Evolutionary conservation across 2,329 filamentous ascomycete genomes (phyloP).

Genomic region (Penicillium sp.): DNA sequence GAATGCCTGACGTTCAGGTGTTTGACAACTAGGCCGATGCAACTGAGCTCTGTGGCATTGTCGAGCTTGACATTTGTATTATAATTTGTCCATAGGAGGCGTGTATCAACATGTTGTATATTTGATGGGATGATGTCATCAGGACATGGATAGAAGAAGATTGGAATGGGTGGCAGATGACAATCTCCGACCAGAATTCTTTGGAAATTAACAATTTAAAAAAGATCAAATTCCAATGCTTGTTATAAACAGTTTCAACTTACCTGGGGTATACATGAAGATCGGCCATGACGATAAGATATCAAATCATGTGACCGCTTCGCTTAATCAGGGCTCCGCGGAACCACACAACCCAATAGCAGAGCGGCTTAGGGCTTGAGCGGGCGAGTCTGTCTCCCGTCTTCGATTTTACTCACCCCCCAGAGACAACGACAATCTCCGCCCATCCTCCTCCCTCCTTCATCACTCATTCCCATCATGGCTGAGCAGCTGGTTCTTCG

Average conservation of each 20-base stretch:
- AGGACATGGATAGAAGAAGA: not conserved
- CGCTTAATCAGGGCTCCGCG: conserved; percentile 37
- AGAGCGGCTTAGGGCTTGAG: conserved; percentile 43
- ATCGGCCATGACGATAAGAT: not conserved
- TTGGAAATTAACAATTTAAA: not conserved
- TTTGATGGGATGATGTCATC: conserved; percentile 1
- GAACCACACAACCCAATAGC: conserved; percentile 28
- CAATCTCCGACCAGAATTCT: too few relatives aligned
- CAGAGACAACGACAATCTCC: conserved; percentile 45
- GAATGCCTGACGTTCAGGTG: conserved; percentile 51
- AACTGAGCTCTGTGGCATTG: not conserved
- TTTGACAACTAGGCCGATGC: conserved; percentile 32
- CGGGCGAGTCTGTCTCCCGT: conserved; percentile 38
- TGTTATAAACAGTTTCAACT: too few relatives aligned
- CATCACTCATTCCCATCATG: conserved; percentile 59
- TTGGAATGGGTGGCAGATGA: not conserved
- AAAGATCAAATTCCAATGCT: not conserved
- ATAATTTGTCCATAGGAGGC: conserved; percentile 8
- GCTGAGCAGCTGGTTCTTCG: conserved; percentile 94
- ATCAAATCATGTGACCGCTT: conserved; percentile 28
- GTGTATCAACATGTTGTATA: conserved; percentile 7
- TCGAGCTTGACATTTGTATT: conserved; percentile 8
- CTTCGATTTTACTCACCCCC: conserved; percentile 41
- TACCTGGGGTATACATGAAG: too few relatives aligned
- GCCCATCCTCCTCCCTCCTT: conserved; percentile 42